Evolutionary conservation across 2,329 filamentous ascomycete genomes (phyloP), one percentile per base, ranked within the genome.

Genomic region (Allantophomopsis cytisporea): DNA sequence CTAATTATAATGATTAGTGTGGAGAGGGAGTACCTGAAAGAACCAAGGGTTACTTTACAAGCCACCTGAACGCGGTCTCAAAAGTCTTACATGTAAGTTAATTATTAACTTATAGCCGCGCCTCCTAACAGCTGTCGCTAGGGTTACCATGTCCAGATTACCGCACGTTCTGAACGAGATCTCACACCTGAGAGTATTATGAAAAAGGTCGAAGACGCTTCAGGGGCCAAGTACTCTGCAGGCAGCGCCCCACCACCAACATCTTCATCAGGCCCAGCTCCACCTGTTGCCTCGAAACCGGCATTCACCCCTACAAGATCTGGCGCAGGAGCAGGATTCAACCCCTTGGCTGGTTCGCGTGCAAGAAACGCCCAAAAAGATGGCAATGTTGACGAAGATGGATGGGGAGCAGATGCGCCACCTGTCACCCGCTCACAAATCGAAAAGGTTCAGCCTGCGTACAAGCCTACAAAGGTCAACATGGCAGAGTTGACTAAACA

Each of bases 41-140:
- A 53, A 96, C 89, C 45, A 98, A 96, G 64, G 91, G 91, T 48
- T 96, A 96, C 64, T 98, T 98, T 59, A 94, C 86, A 49, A 95
- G 87, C 63, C 89, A 98, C 62, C 68, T 91, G 36, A 80, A 83
- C 44, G 81, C 86, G 36, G 87, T 96, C 31, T 80, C 87, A 45
- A 95, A 94, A 63, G 71, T 95, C 50, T 74, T 98, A 33, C 88
- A 95, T 64, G 79, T 80, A 56, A 38, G 63, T 55, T 13, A 18
- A 31, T 37, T 28, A 33, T n/a, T 16, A 17, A 35, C 23, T 6
- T 28, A 20, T n/a, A 36, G 32, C 35, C 17, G 15, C 39, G 36
- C 17, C 36, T 14, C 31, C 43, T 44, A 35, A 48, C 37, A 28
- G 41, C 50, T 30, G 47, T 41, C 37, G 32, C 12, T 50, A 76